A percentile compares a stretch with the other conserved stretches of the same genome.
Evolutionary conservation across 352 stramenopile species (phyloP).

Genomic region (Pythium sukuiense): DNA sequence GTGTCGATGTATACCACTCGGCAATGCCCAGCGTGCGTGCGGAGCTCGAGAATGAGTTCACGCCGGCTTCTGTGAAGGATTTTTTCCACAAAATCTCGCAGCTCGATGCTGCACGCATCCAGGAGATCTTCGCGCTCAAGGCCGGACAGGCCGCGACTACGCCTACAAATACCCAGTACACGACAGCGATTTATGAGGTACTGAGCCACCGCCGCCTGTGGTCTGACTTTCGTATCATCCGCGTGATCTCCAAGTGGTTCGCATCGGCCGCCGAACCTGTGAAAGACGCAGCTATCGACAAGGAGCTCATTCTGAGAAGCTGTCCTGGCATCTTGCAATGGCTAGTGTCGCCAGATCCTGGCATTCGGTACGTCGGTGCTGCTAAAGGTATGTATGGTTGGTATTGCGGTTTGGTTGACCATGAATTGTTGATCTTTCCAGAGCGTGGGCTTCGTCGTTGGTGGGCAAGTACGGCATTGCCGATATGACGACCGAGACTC

Average conservation of each 20-base stretch:
- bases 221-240: conserved; percentile 80
- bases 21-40: conserved; percentile 68
- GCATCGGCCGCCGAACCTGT: conserved; percentile 34
- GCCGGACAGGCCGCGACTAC: neutral
- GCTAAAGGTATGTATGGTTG: neutral
- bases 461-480: conserved; percentile 60
- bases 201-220: conserved; percentile 73
- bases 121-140: conserved; percentile 41
- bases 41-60: conserved; percentile 83
- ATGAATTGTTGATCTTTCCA: conserved; percentile 22
- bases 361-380: conserved; percentile 46
- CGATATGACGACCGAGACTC: conserved; percentile 48
- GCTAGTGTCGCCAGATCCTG: conserved; percentile 76
- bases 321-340: conserved; percentile 74
- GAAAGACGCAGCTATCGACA: conserved; percentile 35
- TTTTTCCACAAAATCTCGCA: conserved; percentile 81
- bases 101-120: conserved; percentile 69
- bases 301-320: conserved; percentile 47
- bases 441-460: conserved; percentile 61
- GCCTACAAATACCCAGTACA: conserved; percentile 22
- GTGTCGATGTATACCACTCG: conserved; percentile 84
- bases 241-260: conserved; percentile 73
- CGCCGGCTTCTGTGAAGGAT: conserved; percentile 56
- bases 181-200: conserved; percentile 73
- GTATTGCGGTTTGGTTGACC: neutral